Conservation (phyloP, 176 grass and related monocot genomes). For the Ensete ventricosum region DNA sequence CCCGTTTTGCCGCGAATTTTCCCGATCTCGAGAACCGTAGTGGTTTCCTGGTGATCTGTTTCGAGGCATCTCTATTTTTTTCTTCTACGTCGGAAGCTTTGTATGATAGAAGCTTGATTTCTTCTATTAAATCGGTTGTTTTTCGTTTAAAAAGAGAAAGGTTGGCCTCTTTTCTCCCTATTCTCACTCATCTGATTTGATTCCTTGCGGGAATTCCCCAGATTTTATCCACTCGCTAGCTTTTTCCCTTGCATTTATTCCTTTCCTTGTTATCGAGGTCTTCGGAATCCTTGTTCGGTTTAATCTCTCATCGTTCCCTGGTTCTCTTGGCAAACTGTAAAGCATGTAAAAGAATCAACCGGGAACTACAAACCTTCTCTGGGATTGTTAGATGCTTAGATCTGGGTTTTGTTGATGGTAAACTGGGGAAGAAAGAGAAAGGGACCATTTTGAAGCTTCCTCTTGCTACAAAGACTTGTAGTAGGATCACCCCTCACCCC, state of each 20-base stretch:
- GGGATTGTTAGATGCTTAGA: constrained; percentile 5
- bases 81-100: background rate
- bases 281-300: constrained; percentile 14
- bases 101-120: background rate
- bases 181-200: constrained; percentile 30
- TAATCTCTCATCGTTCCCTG: background rate
- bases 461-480: background rate
- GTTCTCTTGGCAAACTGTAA: background rate
- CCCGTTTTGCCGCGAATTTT: background rate
- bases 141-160: constrained; percentile 18
- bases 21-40: background rate
- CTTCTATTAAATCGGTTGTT: background rate
- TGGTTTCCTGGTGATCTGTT: background rate
- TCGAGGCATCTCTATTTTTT: too few relatives aligned
- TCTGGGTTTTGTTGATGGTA: background rate
- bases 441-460: background rate
- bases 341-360: background rate
- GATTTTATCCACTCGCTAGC: constrained; percentile 13
- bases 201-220: constrained; percentile 32
- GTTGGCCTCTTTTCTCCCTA: constrained; percentile 15
- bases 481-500: background rate
- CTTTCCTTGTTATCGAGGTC: constrained; percentile 23
- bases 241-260: constrained; percentile 24
- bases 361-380: constrained; percentile 8
- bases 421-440: constrained; percentile 14